Percentiles rank a stretch among this genome's conserved stretches.
phyloP scores from a whole-genome alignment of 2,329 filamentous ascomycete genomes.

The Monilinia fructicola region DNA sequence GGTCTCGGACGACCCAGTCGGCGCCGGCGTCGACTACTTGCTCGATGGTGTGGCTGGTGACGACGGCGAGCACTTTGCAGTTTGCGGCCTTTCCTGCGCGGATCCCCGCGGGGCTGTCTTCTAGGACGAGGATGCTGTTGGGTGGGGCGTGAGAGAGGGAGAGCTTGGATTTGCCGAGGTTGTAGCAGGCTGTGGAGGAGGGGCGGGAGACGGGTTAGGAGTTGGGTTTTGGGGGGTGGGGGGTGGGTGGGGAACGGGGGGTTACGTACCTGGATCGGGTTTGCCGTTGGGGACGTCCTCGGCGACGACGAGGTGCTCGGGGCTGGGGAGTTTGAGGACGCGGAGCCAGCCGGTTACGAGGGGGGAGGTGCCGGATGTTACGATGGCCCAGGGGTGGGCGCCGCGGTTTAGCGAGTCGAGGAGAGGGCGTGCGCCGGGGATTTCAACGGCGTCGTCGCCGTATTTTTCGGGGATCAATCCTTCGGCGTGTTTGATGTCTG shows the following conservation, averaged over 20 bases:
- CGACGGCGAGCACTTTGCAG: conserved; percentile 64
- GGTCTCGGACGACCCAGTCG: conserved; percentile 68
- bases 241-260: too few relatives aligned
- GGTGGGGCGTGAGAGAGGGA: conserved; percentile 42
- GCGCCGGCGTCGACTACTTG: conserved; percentile 62
- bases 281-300: conserved; percentile 76
- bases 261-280: conserved; percentile 58
- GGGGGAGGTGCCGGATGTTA: conserved; percentile 68
- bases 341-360: conserved; percentile 72
- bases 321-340: conserved; percentile 63
- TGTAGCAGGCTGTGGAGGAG: conserved; percentile 56
- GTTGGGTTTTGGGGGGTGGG: neutral
- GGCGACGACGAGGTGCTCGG: conserved; percentile 68
- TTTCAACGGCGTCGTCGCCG: conserved; percentile 76
- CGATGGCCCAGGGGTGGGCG: conserved; percentile 72
- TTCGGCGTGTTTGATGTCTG: conserved; percentile 80
- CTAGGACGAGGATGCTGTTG: conserved; percentile 57
- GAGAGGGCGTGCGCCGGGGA: conserved; percentile 75
- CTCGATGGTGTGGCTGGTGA: conserved; percentile 62
- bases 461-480: conserved; percentile 72
- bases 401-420: conserved; percentile 64
- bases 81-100: conserved; percentile 69
- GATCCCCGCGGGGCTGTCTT: conserved; percentile 70
- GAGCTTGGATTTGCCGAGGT: conserved; percentile 63
- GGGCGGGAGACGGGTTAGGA: neutral